Evolutionary conservation across 1,284 basidiomycete genomes (phyloP), one percentile per base, ranked within the genome.

Genomic region (Moniliella sp.): DNA sequence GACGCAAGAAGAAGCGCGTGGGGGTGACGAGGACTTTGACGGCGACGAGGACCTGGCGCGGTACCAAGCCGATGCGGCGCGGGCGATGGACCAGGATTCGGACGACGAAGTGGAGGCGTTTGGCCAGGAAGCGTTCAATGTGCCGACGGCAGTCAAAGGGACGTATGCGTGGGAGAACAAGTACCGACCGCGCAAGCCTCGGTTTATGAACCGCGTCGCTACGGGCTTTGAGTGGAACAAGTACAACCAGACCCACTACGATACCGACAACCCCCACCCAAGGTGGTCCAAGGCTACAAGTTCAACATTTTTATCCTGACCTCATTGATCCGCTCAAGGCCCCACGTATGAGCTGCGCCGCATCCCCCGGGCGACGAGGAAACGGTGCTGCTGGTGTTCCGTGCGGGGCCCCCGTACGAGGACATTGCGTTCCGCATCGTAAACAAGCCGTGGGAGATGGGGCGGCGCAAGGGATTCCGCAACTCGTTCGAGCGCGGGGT

Each of bases 201-300:
- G 88, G 43, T 97, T 93, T 68, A 94, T 97, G 66, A 99, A 99
- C 62, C 77, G 88, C 38, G 88, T 97, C 18, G 84, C 94, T 56
- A 97, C 91, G n/a, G 91, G 91, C n/a, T 99, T 88, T 60, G 91
- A 97, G 61, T 99, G 91, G 91, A 97, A 91, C 67, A 88, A 91
- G 67, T 62, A 59, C 46, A 59, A 59, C 36, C 52, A 59, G 39
- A 55, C 52, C 14, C 56, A 59, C 36, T 59, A 59, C 37, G 56
- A 59, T 25, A 40, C 45, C 21, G 50, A 57, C 33, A 54, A 59
- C 28, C 56, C 56, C 56, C 56, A 19, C 56, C 56, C 11, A 57
- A 57, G 36, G 42, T 52, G 14, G 54, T 59, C 25, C 88, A 94
- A 62, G 55, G 55, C 27, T 99, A 99, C 67, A 94, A 94, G 66